A percentile compares a stretch with the other conserved stretches of the same genome.
Evolutionary conservation across 805 yeast genomes (phyloP).

Genomic region (Metschnikowia baotianmanensis): DNA sequence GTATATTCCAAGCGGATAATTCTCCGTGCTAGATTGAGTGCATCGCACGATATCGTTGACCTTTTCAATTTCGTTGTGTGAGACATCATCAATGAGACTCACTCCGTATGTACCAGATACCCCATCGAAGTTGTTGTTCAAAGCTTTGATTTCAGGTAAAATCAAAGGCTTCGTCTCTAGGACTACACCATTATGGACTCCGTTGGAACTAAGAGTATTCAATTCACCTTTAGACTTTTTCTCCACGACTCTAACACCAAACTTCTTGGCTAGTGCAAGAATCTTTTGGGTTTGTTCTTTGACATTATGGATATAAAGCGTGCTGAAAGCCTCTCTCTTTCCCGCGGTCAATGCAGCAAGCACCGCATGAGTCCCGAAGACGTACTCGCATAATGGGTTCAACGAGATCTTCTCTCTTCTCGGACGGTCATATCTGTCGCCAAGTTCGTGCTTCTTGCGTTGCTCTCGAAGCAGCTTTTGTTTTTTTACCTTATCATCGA

Average conservation of each 20-base stretch:
- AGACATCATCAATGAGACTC: conserved; percentile 14
- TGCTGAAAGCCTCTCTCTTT: conserved; percentile 52
- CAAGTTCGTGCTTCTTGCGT: conserved; percentile 23
- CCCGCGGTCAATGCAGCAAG: conserved; percentile 61
- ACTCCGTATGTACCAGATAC: conserved; percentile 20
- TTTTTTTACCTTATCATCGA: conserved; percentile 32
- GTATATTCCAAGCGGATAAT: conserved; percentile 65
- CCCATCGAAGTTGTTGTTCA: conserved; percentile 26
- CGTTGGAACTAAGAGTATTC: conserved; percentile 59
- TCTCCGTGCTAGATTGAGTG: conserved; percentile 15
- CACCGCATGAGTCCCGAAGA: conserved; percentile 77
- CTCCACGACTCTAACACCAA: conserved; percentile 36
- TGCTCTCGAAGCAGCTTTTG: conserved; percentile 28
- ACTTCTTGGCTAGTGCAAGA: conserved; percentile 43
- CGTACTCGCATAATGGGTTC: conserved; percentile 60
- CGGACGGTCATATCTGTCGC: conserved; percentile 12
- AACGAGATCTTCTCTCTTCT: conserved; percentile 13
- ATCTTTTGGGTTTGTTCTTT: conserved; percentile 41
- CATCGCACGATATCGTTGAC: conserved; percentile 23
- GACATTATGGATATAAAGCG: conserved; percentile 47
- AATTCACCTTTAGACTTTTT: conserved; percentile 49
- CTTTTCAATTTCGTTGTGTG: conserved; percentile 5
- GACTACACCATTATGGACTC: conserved; percentile 79
- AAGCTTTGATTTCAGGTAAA: conserved; percentile 26
- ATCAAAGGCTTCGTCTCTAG: conserved; percentile 59